These are phyloP conservation scores for Trichodelitschia bisporula DNA, from an alignment of 495 filamentous ascomycete species.

Conservation along the genomic window DNA sequence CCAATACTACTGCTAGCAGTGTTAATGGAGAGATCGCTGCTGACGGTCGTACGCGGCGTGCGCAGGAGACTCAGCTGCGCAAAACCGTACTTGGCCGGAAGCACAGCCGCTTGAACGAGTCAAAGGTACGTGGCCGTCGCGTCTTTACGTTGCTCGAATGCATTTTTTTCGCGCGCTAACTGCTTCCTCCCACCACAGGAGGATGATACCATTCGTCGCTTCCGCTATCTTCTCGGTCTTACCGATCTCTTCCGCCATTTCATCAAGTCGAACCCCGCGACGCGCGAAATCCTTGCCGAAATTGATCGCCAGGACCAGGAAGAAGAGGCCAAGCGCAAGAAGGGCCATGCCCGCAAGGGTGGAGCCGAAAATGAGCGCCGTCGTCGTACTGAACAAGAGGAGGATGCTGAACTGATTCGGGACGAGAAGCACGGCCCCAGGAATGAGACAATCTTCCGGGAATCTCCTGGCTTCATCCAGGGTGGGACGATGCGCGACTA, in stretches of 20 bases:
- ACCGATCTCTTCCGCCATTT: slow-evolving; percentile 98
- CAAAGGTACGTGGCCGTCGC: slow-evolving; percentile 36
- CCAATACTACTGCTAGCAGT: slow-evolving; percentile 76
- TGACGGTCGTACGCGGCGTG: slow-evolving; percentile 67
- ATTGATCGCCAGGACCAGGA: slow-evolving; percentile 84
- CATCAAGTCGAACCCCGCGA: slow-evolving; percentile 84
- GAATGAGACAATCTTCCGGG: slow-evolving; percentile 71
- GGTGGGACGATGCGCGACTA: slow-evolving; percentile 82
- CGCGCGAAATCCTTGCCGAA: slow-evolving; percentile 75
- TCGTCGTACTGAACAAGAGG: slow-evolving; percentile 85
- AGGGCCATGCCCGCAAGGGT: slow-evolving; percentile 50
- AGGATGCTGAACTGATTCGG: slow-evolving; percentile 82
- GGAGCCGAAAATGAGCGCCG: slow-evolving; percentile 62
- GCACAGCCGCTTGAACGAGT: slow-evolving; percentile 67
- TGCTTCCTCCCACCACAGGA: slow-evolving; percentile 27
- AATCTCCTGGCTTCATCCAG: slow-evolving; percentile 75
- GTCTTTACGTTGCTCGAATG: not conserved
- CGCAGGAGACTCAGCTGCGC: slow-evolving; percentile 64
- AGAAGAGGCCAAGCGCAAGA: slow-evolving; percentile 37
- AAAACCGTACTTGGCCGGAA: slow-evolving; percentile 88
- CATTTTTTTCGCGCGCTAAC: slow-evolving; percentile 8
- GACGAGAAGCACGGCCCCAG: slow-evolving; percentile 75
- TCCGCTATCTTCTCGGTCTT: slow-evolving; percentile 82
- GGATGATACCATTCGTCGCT: slow-evolving; percentile 84
- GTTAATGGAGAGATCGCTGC: slow-evolving; percentile 40